Conservation (phyloP, 2,329 filamentous ascomycete genomes). For the Talaromyces pinophilus region DNA sequence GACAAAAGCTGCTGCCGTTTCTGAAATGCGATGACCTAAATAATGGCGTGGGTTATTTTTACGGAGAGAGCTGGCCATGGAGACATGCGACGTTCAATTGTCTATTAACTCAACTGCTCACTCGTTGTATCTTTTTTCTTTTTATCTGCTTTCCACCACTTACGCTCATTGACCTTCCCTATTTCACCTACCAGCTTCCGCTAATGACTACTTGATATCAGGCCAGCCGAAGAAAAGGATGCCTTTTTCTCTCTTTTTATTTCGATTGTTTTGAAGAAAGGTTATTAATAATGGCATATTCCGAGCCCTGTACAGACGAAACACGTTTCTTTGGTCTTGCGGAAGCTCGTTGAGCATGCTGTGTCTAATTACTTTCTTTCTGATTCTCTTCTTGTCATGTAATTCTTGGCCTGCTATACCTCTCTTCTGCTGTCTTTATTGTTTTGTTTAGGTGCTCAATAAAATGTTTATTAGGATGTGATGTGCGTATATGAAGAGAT, state of each 20-base stretch:
- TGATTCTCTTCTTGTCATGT: slow-evolving; percentile 43
- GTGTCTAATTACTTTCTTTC: slow-evolving; percentile 33
- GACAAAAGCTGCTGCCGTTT: slow-evolving; percentile 22
- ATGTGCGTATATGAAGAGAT: background rate
- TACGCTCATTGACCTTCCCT: slow-evolving; percentile 36
- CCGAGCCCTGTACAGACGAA: slow-evolving; percentile 27
- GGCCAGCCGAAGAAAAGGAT: slow-evolving; percentile 31
- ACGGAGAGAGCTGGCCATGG: slow-evolving; percentile 21
- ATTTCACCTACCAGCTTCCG: slow-evolving; percentile 34
- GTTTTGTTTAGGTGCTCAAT: slow-evolving; percentile 25
- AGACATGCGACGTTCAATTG: slow-evolving; percentile 23
- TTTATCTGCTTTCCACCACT: slow-evolving; percentile 26
- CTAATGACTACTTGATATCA: slow-evolving; percentile 37
- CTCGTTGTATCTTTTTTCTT: slow-evolving; percentile 27
- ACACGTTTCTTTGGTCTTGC: slow-evolving; percentile 23
- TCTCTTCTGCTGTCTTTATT: slow-evolving; percentile 32
- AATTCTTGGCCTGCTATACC: slow-evolving; percentile 42
- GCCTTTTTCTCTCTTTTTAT: slow-evolving; percentile 19
- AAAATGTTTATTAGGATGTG: slow-evolving; percentile 21
- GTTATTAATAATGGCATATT: slow-evolving; percentile 30
- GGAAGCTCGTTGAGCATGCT: slow-evolving; percentile 20
- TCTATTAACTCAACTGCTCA: slow-evolving; percentile 24
- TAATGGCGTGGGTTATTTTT: slow-evolving; percentile 24
- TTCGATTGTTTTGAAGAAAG: slow-evolving; percentile 23
- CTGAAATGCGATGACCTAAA: slow-evolving; percentile 22